Conservation (phyloP, 2,329 filamentous ascomycete genomes). For the Sclerotinia spermophila region DNA sequence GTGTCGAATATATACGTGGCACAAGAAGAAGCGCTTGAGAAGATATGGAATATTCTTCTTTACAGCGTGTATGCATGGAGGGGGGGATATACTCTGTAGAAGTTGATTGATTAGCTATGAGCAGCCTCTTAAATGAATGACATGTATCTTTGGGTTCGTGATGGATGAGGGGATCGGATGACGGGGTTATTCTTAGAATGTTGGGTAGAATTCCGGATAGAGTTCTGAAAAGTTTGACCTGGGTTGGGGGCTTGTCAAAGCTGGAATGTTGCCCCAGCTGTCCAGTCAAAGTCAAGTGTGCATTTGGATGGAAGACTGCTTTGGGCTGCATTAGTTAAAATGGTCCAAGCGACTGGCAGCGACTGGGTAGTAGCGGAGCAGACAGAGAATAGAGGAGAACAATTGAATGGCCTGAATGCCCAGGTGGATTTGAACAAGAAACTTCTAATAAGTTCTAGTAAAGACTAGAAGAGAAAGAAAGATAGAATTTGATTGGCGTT, state of each 20-base stretch:
- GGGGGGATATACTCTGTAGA: background rate
- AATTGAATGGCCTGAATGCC: background rate
- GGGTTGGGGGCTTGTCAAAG: background rate
- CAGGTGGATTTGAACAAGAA: background rate
- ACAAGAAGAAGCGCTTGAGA: background rate
- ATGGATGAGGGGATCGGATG: background rate
- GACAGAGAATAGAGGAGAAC: no score
- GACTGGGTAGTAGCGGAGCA: background rate
- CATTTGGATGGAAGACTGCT: background rate
- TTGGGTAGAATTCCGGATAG: background rate
- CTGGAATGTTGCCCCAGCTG: background rate
- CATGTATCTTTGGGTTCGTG: background rate
- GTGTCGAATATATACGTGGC: constrained; percentile 6
- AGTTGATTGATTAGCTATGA: background rate
- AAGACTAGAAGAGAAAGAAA: background rate
- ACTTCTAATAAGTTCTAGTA: background rate
- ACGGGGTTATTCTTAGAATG: background rate
- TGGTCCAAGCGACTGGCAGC: background rate
- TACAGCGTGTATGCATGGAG: constrained; percentile 1
- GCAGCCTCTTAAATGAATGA: background rate
- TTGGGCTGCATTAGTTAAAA: background rate
- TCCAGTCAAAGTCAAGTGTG: background rate
- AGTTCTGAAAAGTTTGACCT: background rate
- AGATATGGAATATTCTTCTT: background rate
- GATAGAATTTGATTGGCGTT: background rate